Percentiles rank a stretch among this genome's conserved stretches.
These are phyloP conservation scores for Aureobasidium pullulans DNA, from an alignment of 2,329 filamentous ascomycete genomes.

Conservation along the genomic window DNA sequence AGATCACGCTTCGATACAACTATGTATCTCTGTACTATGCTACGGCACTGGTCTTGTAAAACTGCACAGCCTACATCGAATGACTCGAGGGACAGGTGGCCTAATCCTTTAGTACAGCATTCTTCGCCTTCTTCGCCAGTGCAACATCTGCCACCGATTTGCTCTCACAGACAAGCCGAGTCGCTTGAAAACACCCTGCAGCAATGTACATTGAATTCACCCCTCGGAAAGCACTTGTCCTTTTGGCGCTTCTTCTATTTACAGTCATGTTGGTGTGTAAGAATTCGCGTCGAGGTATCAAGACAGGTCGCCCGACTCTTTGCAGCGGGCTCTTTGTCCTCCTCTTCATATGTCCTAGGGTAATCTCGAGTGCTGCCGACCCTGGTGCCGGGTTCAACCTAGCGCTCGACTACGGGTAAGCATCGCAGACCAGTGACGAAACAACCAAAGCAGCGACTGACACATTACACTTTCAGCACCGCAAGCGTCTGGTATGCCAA, in stretches of 20 bases:
- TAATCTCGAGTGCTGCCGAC: not conserved
- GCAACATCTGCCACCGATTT: no score
- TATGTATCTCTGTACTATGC: not conserved
- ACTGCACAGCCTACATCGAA: not conserved
- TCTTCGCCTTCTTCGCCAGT: no score
- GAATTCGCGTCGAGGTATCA: not conserved
- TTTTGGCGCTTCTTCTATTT: not conserved
- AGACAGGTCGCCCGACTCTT: not conserved
- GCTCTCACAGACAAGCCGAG: not conserved
- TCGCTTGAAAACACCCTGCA: not conserved
- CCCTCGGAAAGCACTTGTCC: no score
- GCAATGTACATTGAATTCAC: no score
- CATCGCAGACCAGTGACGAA: no score
- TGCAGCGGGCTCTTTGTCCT: not conserved
- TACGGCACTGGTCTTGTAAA: not conserved
- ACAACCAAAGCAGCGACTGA: not conserved
- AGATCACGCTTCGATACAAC: no score
- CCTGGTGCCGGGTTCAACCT: not conserved
- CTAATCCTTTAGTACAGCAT: not conserved
- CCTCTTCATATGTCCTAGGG: not conserved
- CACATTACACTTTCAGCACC: not conserved
- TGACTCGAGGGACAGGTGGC: not conserved
- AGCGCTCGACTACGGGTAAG: not conserved
- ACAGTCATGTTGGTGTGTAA: not conserved
- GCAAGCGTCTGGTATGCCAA: not conserved